These are phyloP conservation scores for Albophoma yamanashiensis DNA, from an alignment of 2,329 filamentous ascomycete genomes.

Conservation along the genomic window DNA sequence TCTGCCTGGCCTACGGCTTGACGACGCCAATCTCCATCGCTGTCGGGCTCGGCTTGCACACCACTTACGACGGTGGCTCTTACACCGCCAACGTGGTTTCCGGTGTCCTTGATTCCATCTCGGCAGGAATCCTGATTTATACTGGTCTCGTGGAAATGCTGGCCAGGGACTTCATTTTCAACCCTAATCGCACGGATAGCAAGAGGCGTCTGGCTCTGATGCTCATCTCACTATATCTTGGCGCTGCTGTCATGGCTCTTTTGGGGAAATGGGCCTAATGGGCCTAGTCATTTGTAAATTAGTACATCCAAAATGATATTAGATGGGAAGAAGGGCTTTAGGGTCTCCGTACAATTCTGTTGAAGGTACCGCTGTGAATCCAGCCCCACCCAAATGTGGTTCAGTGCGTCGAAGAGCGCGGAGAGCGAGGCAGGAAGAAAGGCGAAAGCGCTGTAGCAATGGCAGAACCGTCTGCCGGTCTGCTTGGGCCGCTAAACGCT, in stretches of 20 bases:
- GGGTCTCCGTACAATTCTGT: not conserved
- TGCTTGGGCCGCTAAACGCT: too few species aligned
- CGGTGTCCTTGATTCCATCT: not conserved
- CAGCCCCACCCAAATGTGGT: too few species aligned
- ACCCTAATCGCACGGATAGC: constrained; percentile 57
- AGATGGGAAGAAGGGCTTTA: too few species aligned
- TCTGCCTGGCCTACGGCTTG: constrained; percentile 37
- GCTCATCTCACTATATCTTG: constrained; percentile 50
- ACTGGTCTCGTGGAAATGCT: not conserved
- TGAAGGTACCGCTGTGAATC: not conserved
- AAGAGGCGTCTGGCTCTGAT: constrained; percentile 39
- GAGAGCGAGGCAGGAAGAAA: too few species aligned
- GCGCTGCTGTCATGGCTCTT: constrained; percentile 40
- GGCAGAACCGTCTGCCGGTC: too few species aligned
- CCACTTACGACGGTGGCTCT: constrained; percentile 11
- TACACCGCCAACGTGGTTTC: not conserved
- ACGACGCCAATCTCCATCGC: constrained; percentile 42
- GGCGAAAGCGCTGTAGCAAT: too few species aligned
- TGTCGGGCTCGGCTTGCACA: constrained; percentile 32
- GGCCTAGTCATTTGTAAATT: not conserved
- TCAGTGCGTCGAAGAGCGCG: too few species aligned
- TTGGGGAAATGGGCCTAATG: not conserved
- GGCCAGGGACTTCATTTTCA: constrained; percentile 67
- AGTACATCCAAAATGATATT: not conserved
- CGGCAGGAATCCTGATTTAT: not conserved